These are phyloP conservation scores for Trichoderma citrinoviride DNA, from an alignment of 2,329 filamentous ascomycete species.

Conservation along the genomic window DNA sequence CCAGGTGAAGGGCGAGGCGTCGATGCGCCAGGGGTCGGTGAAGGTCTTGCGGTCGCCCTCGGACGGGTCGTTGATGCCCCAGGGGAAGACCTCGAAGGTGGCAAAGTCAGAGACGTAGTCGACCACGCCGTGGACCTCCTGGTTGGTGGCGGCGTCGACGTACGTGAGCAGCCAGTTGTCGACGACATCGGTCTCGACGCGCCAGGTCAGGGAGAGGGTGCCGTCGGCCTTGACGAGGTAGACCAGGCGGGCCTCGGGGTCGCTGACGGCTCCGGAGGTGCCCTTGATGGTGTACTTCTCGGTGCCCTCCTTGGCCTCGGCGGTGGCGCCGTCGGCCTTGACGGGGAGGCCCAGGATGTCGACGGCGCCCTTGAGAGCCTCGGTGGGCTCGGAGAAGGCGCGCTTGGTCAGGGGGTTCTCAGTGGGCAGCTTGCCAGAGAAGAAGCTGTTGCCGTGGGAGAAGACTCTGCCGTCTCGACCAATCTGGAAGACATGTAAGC, in stretches of 20 bases:
- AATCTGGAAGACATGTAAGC: slow-evolving; percentile 37
- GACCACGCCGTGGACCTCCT: slow-evolving; percentile 51
- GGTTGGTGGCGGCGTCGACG: slow-evolving; percentile 48
- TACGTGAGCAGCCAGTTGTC: slow-evolving; percentile 61
- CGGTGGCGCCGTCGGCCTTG: slow-evolving; percentile 29
- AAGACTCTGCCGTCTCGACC: slow-evolving; percentile 53
- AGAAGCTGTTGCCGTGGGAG: slow-evolving; percentile 53
- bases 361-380: slow-evolving; percentile 43
- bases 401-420: slow-evolving; percentile 40
- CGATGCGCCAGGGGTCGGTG: slow-evolving; percentile 47
- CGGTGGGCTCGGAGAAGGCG: slow-evolving; percentile 42
- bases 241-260: slow-evolving; percentile 54
- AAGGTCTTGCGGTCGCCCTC: slow-evolving; percentile 45
- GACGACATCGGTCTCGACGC: slow-evolving; percentile 56
- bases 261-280: slow-evolving; percentile 47
- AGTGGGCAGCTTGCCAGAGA: slow-evolving; percentile 43
- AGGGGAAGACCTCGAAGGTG: slow-evolving; percentile 55
- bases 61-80: slow-evolving; percentile 54
- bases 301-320: slow-evolving; percentile 27
- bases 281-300: slow-evolving; percentile 44
- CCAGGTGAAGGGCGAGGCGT: slow-evolving; percentile 54
- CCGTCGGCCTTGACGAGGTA: slow-evolving; percentile 52
- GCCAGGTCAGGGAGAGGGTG: slow-evolving; percentile 51
- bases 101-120: slow-evolving; percentile 56
- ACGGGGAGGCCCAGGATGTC: slow-evolving; percentile 36